Evolutionary conservation across 2,329 filamentous ascomycete species (phyloP).

Genomic region (Colletotrichum sublineola): DNA sequence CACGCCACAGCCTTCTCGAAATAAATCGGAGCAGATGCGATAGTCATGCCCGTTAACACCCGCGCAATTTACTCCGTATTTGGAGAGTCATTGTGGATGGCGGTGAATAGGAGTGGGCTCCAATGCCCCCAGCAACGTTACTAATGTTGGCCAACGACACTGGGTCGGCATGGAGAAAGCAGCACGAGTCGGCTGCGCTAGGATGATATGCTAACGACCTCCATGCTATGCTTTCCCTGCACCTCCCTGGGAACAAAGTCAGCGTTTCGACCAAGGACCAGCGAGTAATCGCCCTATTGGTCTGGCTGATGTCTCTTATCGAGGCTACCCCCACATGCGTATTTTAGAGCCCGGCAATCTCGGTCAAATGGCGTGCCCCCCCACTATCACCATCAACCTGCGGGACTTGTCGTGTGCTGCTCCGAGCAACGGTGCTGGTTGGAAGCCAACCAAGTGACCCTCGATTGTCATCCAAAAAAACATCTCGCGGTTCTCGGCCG

Average conservation of each 20-base stretch:
- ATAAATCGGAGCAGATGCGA: conserved; percentile 8
- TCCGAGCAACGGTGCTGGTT: conserved; percentile 22
- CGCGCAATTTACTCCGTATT: conserved; percentile 21
- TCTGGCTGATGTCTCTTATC: conserved; percentile 33
- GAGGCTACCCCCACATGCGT: conserved; percentile 32
- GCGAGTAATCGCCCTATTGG: conserved; percentile 25
- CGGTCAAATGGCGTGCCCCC: conserved; percentile 41
- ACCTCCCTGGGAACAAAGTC: conserved; percentile 22
- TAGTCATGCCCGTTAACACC: conserved; percentile 18
- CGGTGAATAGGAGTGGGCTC: conserved; percentile 36
- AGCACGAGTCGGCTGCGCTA: conserved; percentile 35
- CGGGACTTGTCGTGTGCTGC: conserved; percentile 33
- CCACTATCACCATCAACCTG: conserved; percentile 25
- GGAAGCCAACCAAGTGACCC: conserved; percentile 34
- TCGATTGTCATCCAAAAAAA: conserved; percentile 30
- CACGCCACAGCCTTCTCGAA: conserved; percentile 32
- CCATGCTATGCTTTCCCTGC: conserved; percentile 36
- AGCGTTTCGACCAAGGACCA: conserved; percentile 37
- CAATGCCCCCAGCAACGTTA: conserved; percentile 32
- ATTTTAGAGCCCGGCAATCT: conserved; percentile 43
- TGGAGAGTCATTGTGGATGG: conserved; percentile 31
- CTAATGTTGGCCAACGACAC: conserved; percentile 11
- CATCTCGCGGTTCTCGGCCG: conserved; percentile 31
- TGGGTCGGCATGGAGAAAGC: conserved; percentile 30
- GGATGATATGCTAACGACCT: conserved; percentile 11